phyloP scores from a whole-genome alignment of 202 grass and related monocot species.

The Panicum virgatum region DNA sequence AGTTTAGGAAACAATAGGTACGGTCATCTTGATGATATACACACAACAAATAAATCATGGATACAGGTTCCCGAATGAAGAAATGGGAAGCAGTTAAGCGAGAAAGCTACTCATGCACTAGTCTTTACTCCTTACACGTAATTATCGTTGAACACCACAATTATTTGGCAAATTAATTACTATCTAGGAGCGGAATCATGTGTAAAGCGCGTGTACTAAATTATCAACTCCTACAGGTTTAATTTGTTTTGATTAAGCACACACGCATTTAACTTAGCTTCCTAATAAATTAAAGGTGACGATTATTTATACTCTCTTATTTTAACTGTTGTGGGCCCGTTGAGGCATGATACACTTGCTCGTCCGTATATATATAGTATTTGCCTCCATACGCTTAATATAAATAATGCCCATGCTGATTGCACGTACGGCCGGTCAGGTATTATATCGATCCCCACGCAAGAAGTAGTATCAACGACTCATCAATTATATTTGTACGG shows the following conservation, averaged over 20 bases:
- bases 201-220: not conserved
- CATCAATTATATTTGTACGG: not conserved
- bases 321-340: not conserved
- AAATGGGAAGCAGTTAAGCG: not conserved
- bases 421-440: not conserved
- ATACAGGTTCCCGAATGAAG: not conserved
- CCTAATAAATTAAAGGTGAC: not conserved
- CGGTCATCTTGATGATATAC: not conserved
- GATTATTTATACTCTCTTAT: not conserved
- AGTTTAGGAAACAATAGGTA: constrained; percentile 14
- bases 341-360: not conserved
- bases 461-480: not conserved
- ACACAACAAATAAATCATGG: not conserved
- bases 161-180: not conserved
- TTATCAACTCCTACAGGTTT: not conserved
- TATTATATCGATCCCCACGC: not conserved
- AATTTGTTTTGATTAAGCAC: not conserved
- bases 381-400: not conserved
- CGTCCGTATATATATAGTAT: not conserved
- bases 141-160: not conserved
- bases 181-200: not conserved
- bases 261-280: no score
- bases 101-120: not conserved
- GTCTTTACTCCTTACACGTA: not conserved
- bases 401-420: not conserved